These are phyloP conservation scores for Fraxinus platypoda DNA, from an alignment of 305 asterid genomes.

Conservation along the genomic window DNA sequence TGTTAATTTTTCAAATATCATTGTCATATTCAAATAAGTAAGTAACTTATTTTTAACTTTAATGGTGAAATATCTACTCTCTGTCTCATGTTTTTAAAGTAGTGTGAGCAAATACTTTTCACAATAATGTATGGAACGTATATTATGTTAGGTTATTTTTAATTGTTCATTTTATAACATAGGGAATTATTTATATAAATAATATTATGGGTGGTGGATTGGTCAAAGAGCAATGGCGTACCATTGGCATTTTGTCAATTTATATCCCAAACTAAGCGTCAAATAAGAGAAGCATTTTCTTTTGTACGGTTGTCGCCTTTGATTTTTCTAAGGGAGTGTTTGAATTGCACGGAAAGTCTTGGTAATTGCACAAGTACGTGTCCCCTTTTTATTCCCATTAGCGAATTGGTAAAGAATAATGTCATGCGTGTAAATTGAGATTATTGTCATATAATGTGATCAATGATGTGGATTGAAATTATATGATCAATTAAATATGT, in stretches of 20 bases:
- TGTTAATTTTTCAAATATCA: neutral
- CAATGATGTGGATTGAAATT: too few relatives aligned
- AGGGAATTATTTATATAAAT: neutral
- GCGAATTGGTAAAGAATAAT: too few relatives aligned
- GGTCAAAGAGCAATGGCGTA: neutral
- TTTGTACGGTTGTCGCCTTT: neutral
- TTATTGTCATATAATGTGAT: too few relatives aligned
- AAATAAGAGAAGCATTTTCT: neutral
- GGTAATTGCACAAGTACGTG: neutral
- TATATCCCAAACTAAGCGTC: neutral
- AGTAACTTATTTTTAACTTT: neutral
- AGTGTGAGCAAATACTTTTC: neutral
- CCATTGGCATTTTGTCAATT: neutral
- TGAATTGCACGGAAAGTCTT: neutral
- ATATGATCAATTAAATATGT: too few relatives aligned
- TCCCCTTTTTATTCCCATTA: neutral
- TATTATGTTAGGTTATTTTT: neutral
- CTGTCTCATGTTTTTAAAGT: too few relatives aligned
- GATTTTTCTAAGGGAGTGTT: neutral
- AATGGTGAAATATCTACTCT: too few relatives aligned
- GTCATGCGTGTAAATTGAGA: too few relatives aligned
- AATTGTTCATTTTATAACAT: neutral
- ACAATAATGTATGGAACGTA: neutral
- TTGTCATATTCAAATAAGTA: neutral
- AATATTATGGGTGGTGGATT: neutral